Base-by-base conservation (phyloP, 1,284 basidiomycete species). In the Apiotrichum gamsii region DNA sequence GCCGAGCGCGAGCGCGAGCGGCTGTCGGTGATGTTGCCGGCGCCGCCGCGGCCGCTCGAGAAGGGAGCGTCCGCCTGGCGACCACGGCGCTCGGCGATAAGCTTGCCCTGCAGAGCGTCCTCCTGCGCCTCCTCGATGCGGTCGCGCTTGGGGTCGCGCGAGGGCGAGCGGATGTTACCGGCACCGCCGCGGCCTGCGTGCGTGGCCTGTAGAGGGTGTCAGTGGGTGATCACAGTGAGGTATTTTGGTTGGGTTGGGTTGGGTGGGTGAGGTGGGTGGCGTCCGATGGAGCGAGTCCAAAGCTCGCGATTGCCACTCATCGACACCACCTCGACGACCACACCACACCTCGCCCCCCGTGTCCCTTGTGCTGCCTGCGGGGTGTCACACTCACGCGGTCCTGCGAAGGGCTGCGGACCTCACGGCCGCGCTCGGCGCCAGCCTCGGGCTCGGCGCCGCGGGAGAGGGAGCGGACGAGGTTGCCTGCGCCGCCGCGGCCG, bases 111-210 rank as follows among this genome's bases (percentile, higher is more conserved):
- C 9, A 70, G 56, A 2, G 56, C 60, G 14, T 66, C 67, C 51
- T 72, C 69, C 40, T 61, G 51, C 18, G 54, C 60, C n/a, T 67
- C 62, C n/a, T 53, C 51, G 29, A 54, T 55, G 14, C 54, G 42
- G 8, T 59, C 57, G 41, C 48, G 43, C 29, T 45, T 51, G 23
- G 64, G 59, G 37, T 63, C 65, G 25, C 66, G 67, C 1, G 64
- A 66, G 5, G 61, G 64, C 5, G 64, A 66, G 19, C 70, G 61
- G 40, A 70, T 66, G 59, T 73, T 73, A 24, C 70, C 72, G n/a
- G 63, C 60, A 31, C 72, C 72, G 16, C 72, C 72, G 43, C 72
- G 68, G 35, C 72, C 72, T 10, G 69, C 61, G 56, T 67, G 69
- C 18, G 58, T 65, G n/a, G 65, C 53, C 69, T 69, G 45, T 6